Percentiles rank a stretch among this genome's conserved stretches.
These are phyloP conservation scores for Teratosphaeria gauchensis DNA, from an alignment of 2,329 filamentous ascomycete genomes.

Conservation along the genomic window DNA sequence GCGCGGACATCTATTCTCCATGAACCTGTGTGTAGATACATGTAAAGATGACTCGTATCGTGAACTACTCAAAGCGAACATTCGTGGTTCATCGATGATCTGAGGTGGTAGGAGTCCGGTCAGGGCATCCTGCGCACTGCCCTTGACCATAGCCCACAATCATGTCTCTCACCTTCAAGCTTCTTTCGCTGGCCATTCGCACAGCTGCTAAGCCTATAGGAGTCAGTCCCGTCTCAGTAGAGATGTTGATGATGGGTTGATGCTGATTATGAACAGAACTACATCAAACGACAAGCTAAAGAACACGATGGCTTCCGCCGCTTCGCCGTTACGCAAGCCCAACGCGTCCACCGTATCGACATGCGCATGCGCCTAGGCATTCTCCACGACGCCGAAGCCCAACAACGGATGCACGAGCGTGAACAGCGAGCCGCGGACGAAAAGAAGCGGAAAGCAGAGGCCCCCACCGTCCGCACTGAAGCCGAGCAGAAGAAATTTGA, in stretches of 20 bases:
- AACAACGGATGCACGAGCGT: conserved; percentile 42
- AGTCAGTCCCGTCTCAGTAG: conserved; percentile 34
- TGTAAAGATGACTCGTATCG: background rate
- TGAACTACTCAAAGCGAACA: background rate
- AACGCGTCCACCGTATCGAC: conserved; percentile 54
- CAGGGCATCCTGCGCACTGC: background rate
- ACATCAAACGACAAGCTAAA: conserved; percentile 57
- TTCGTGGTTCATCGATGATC: background rate
- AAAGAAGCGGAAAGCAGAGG: conserved; percentile 39
- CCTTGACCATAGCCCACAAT: background rate
- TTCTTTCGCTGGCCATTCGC: conserved; percentile 54
- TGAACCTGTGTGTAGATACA: background rate
- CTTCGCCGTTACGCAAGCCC: conserved; percentile 53
- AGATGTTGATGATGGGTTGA: background rate
- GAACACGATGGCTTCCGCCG: conserved; percentile 58
- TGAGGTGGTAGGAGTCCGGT: background rate
- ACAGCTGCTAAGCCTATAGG: conserved; percentile 60
- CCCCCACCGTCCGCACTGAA: conserved; percentile 54
- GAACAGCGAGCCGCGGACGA: conserved; percentile 48
- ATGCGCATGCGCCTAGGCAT: conserved; percentile 59
- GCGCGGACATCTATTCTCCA: background rate
- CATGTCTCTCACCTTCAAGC: conserved; percentile 58
- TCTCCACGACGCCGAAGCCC: conserved; percentile 51
- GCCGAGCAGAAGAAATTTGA: conserved; percentile 50
- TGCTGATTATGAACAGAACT: conserved; percentile 39